These are phyloP conservation scores for Ophiorrhiza pumila DNA, from an alignment of 257 asterid genomes.

Conservation along the genomic window DNA sequence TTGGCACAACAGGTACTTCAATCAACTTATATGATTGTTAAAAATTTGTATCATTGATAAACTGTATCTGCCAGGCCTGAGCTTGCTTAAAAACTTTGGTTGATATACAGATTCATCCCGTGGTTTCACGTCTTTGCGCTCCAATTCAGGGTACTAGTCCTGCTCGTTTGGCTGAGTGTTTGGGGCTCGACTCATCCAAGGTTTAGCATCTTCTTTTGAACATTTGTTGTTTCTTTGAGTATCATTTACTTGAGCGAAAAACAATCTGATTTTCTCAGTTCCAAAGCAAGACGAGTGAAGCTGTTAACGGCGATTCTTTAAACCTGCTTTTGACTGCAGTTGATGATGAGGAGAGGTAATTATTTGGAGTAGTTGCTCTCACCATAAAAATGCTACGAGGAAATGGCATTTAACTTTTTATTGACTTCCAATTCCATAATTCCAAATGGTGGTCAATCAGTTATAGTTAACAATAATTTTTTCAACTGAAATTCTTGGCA, in stretches of 20 bases:
- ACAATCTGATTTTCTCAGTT: slow-evolving; percentile 46
- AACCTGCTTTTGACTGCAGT: slow-evolving; percentile 49
- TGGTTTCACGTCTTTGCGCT: slow-evolving; percentile 92
- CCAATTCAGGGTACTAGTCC: slow-evolving; percentile 98
- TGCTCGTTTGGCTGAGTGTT: slow-evolving; percentile 96
- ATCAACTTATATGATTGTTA: slow-evolving; percentile 13
- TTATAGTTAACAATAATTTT: not conserved
- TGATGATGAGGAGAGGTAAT: slow-evolving; percentile 86
- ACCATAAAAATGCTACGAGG: not conserved
- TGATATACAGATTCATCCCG: slow-evolving; percentile 87
- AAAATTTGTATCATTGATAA: slow-evolving; percentile 4
- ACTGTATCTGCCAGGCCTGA: slow-evolving; percentile 18
- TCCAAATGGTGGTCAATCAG: not conserved
- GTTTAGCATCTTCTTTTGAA: slow-evolving; percentile 30
- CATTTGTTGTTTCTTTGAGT: slow-evolving; percentile 1
- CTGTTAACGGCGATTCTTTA: slow-evolving; percentile 58
- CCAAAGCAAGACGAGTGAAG: slow-evolving; percentile 70
- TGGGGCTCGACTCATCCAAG: slow-evolving; percentile 95
- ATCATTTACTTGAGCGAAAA: slow-evolving; percentile 24
- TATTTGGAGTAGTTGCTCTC: not conserved
- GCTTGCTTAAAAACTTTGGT: slow-evolving; percentile 22
- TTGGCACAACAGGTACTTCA: slow-evolving; percentile 85
- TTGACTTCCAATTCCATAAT: not conserved
- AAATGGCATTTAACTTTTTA: not conserved
- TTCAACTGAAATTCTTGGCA: not conserved